Conservation (phyloP, 1,284 basidiomycete genomes). For the Sporisorium graminicola region DNA sequence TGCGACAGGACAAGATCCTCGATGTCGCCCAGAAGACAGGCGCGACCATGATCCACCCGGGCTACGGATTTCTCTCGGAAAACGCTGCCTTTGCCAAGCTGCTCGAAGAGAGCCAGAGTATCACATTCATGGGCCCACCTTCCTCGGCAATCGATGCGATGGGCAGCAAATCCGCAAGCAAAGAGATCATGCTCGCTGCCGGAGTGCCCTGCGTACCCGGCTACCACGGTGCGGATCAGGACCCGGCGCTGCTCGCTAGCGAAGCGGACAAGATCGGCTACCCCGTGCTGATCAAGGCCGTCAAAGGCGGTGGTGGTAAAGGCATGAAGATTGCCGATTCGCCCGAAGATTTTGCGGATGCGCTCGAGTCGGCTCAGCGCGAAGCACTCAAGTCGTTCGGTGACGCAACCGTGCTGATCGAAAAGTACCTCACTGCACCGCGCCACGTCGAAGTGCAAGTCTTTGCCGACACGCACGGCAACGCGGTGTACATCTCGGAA, state of each 20-base stretch:
- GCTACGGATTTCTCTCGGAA: constrained; percentile 87
- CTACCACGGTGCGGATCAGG: constrained; percentile 84
- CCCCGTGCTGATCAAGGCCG: constrained; percentile 71
- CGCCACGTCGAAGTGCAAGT: constrained; percentile 80
- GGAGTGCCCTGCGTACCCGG: constrained; percentile 93
- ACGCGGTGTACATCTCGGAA: constrained; percentile 89
- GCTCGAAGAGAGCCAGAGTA: constrained; percentile 38
- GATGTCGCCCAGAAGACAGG: constrained; percentile 82
- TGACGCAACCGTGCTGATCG: constrained; percentile 72
- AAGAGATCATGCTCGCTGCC: constrained; percentile 90
- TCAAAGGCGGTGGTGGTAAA: constrained; percentile 71
- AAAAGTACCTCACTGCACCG: constrained; percentile 63
- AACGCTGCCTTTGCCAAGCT: constrained; percentile 54
- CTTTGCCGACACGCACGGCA: constrained; percentile 72
- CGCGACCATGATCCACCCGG: constrained; percentile 82
- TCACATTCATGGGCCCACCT: constrained; percentile 70
- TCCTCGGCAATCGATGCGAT: constrained; percentile 74
- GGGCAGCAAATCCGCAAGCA: constrained; percentile 80
- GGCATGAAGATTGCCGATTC: constrained; percentile 72
- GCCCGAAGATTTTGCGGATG: constrained; percentile 78
- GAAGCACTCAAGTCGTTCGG: constrained; percentile 74
- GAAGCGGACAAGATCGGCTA: constrained; percentile 74
- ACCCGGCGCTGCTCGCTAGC: constrained; percentile 75
- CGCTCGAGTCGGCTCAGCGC: constrained; percentile 84
- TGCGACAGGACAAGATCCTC: constrained; percentile 89